Evolutionary conservation across 805 yeast species (phyloP), one percentile per base, ranked within the genome.

Genomic region (Schwanniomyces polymorphus): DNA sequence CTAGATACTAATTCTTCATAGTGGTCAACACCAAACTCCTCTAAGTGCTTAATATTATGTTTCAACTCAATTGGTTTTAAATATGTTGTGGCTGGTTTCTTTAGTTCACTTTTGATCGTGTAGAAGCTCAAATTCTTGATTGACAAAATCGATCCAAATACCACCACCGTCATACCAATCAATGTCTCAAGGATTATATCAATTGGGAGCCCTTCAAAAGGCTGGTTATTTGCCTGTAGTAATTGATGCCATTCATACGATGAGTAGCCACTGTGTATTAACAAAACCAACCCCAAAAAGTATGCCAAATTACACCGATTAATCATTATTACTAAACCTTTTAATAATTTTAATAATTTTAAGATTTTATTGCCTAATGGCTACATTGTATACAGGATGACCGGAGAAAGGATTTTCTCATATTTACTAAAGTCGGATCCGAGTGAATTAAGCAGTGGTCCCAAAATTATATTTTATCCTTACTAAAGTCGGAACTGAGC

Each of bases 101-200:
- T 53, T 9, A 63, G 54, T 9, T 71, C 58, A 8, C 66, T 67
- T 38, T 58, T 58, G 1, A 56, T 54, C 21, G 60, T 61, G 40
- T 53, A 60, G 14, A 42, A 55, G 11, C 49, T 44, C 4, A 54
- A 45, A 40, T 59, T 59, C 27, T 59, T 54, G 7, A 72, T 63
- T 7, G 74, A 60, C 5, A 54, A 27, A 5, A 77, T 54, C 2
- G 78, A 58, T 1, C 75, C 80, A 17, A 71, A 50, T 12, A 77
- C 52, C 5, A 79, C 55, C 12, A 81, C 38, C 2, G 74, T 47
- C 6, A 82, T 65, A 1, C 84, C 85, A 5, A 78, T 33, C 1
- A 73, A 41, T 1, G 80, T 72, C 58, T 85, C 90, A 14, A 79
- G 43, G 27, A 69, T 59, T 21, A 85, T 72, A 56, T 81, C 85